phyloP scores from a whole-genome alignment of 495 filamentous ascomycete species.

The Hypoxylon perforatum region DNA sequence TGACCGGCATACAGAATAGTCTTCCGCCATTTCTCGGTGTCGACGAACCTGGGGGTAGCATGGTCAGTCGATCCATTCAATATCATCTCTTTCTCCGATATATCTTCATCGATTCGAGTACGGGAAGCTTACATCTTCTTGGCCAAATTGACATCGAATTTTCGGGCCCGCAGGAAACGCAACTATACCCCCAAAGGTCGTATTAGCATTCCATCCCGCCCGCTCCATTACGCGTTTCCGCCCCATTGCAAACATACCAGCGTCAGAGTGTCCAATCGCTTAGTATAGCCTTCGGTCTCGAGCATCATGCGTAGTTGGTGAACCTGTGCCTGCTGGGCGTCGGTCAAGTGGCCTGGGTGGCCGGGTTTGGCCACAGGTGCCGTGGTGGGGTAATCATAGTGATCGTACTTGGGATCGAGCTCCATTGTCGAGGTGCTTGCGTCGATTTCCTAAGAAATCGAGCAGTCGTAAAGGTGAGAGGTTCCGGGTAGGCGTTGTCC shows the following conservation, averaged over 20 bases:
- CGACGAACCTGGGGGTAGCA: constrained; percentile 76
- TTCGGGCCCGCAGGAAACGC: constrained; percentile 91
- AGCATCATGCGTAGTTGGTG: constrained; percentile 84
- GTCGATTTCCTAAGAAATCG: constrained; percentile 32
- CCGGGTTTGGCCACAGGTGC: constrained; percentile 74
- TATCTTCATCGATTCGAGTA: constrained; percentile 1
- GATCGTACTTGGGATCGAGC: constrained; percentile 90
- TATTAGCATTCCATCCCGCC: constrained; percentile 3
- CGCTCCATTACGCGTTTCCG: background rate
- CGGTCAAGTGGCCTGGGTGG: constrained; percentile 89
- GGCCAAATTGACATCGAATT: constrained; percentile 86
- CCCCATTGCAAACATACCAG: constrained; percentile 62
- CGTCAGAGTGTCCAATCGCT: constrained; percentile 90
- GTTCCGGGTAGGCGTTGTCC: constrained; percentile 7
- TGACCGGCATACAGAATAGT: constrained; percentile 59
- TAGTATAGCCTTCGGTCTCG: constrained; percentile 83
- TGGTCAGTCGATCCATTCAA: constrained; percentile 34
- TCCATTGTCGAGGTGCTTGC: constrained; percentile 56
- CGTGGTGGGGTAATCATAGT: constrained; percentile 92
- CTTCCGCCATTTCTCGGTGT: constrained; percentile 91
- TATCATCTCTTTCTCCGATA: background rate
- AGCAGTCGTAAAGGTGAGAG: constrained; percentile 8
- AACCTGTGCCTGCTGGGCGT: constrained; percentile 90
- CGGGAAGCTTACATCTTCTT: constrained; percentile 80
- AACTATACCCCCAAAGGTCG: constrained; percentile 60